Conservation (phyloP, 345 rosid species). For the Rubroshorea leprosula region DNA sequence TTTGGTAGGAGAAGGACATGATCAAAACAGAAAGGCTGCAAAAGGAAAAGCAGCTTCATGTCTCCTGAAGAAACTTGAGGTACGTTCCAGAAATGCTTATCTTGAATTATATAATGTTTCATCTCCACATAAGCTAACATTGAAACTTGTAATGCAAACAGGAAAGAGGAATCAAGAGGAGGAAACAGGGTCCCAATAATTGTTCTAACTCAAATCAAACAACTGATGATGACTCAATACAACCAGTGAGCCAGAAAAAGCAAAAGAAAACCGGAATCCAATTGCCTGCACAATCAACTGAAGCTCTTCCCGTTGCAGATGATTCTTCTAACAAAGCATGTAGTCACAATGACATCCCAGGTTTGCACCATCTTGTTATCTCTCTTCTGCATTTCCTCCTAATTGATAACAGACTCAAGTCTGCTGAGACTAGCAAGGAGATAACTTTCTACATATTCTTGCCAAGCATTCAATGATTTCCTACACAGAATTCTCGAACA, state of each 20-base stretch:
- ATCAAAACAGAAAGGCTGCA: constrained; percentile 57
- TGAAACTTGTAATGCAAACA: constrained; percentile 12
- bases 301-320: too few relatives aligned
- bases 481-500: too few relatives aligned
- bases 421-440: too few relatives aligned
- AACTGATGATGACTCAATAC: constrained; percentile 18
- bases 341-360: not conserved
- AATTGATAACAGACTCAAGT: too few relatives aligned
- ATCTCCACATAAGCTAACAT: not conserved
- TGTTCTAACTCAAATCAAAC: constrained; percentile 13
- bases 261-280: too few relatives aligned
- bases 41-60: constrained; percentile 74
- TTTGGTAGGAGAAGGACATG: constrained; percentile 58
- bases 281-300: too few relatives aligned
- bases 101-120: not conserved
- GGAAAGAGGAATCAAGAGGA: constrained; percentile 58
- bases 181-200: constrained; percentile 36
- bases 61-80: constrained; percentile 78
- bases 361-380: too few relatives aligned
- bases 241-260: too few relatives aligned
- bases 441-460: too few relatives aligned
- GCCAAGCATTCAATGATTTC: too few relatives aligned
- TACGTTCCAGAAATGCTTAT: constrained; percentile 19
- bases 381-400: too few relatives aligned
- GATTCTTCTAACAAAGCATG: not conserved